These are phyloP conservation scores for Ustilago bromivora DNA, from an alignment of 1,284 basidiomycete genomes.

Conservation along the genomic window DNA sequence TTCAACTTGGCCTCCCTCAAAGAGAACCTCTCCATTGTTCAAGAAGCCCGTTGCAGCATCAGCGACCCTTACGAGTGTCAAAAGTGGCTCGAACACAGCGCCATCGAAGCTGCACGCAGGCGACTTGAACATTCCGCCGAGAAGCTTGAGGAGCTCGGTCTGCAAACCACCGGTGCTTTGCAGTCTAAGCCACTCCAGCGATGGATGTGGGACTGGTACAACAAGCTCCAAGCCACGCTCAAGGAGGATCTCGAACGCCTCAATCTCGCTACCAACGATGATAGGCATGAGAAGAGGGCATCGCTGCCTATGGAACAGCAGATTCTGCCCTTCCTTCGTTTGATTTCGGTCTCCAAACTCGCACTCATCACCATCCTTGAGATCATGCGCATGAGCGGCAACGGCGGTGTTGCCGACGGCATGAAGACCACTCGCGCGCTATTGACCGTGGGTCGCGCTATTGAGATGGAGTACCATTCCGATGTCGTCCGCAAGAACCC, in stretches of 20 bases:
- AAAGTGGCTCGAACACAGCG: constrained; percentile 67
- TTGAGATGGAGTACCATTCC: constrained; percentile 78
- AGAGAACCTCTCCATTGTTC: constrained; percentile 62
- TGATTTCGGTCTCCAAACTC: constrained; percentile 82
- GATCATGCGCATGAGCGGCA: constrained; percentile 84
- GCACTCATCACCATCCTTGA: constrained; percentile 91
- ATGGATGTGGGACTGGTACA: constrained; percentile 69
- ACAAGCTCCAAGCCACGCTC: constrained; percentile 54
- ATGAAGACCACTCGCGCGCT: constrained; percentile 91
- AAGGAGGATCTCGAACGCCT: constrained; percentile 51
- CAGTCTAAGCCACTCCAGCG: constrained; percentile 60
- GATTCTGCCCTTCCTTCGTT: constrained; percentile 77
- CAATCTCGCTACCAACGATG: constrained; percentile 8
- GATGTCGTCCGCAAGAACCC: constrained; percentile 57
- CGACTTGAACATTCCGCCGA: constrained; percentile 59
- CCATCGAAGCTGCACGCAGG: constrained; percentile 64
- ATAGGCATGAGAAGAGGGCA: constrained; percentile 12
- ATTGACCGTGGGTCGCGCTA: constrained; percentile 83
- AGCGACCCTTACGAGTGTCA: constrained; percentile 65
- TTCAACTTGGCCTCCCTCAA: constrained; percentile 63
- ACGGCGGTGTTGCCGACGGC: constrained; percentile 82
- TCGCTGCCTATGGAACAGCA: constrained; percentile 48
- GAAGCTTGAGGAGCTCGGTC: constrained; percentile 59
- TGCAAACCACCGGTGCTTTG: constrained; percentile 52
- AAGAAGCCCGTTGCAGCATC: constrained; percentile 53